Evolutionary conservation across 768 basidiomycete species (phyloP).

Genomic region (Trichaptum fuscoviolaceum): DNA sequence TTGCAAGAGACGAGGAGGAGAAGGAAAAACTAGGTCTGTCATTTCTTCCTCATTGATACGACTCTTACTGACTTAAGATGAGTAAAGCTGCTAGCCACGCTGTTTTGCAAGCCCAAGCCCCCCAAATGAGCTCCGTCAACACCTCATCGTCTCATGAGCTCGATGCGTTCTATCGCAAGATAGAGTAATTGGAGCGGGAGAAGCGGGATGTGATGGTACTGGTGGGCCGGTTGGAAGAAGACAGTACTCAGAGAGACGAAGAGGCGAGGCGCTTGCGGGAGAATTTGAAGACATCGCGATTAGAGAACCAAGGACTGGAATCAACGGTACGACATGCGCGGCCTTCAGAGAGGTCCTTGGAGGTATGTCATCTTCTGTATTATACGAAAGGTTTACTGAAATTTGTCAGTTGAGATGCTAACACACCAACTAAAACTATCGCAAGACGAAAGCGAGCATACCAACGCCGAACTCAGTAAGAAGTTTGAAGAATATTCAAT

Average conservation of each 20-base stretch:
- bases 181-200: constrained; percentile 80
- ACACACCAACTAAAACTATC: constrained; percentile 77
- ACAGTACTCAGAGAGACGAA: constrained; percentile 68
- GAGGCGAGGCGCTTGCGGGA: constrained; percentile 64
- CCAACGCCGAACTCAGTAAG: constrained; percentile 57
- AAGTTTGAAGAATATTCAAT: constrained; percentile 82
- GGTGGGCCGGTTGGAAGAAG: constrained; percentile 77
- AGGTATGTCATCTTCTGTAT: constrained; percentile 35
- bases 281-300: constrained; percentile 69
- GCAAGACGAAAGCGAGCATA: constrained; percentile 69
- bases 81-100: constrained; percentile 39
- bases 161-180: constrained; percentile 49
- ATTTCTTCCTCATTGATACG: constrained; percentile 6
- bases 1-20: constrained; percentile 50
- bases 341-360: constrained; percentile 71
- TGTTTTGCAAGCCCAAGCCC: constrained; percentile 49
- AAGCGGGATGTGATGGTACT: constrained; percentile 85
- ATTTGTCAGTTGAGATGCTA: constrained; percentile 54
- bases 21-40: constrained; percentile 58
- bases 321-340: constrained; percentile 66
- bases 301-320: constrained; percentile 66
- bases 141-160: constrained; percentile 59
- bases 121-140: constrained; percentile 51
- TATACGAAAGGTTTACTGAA: constrained; percentile 6
- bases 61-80: constrained; percentile 19